Evolutionary conservation across 306 rosid genomes (phyloP).

Genomic region (Canavalia gladiata): DNA sequence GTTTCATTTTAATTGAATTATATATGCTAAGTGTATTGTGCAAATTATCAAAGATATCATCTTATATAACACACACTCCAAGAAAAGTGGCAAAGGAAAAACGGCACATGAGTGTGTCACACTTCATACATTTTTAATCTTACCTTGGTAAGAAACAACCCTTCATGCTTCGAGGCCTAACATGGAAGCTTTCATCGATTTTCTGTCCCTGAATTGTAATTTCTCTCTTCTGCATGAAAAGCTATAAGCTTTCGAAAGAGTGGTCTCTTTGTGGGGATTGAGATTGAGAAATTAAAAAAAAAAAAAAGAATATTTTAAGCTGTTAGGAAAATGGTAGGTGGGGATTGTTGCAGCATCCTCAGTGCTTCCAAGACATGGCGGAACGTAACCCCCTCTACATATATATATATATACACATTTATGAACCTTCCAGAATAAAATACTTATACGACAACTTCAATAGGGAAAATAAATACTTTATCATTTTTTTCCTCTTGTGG

Average conservation of each 20-base stretch:
- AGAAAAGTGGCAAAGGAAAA: too few species aligned
- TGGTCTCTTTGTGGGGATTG: neutral
- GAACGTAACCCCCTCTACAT: neutral
- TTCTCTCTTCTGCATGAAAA: neutral
- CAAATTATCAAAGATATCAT: conserved; percentile 14
- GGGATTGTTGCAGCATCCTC: conserved; percentile 11
- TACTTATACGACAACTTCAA: too few species aligned
- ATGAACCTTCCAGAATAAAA: too few species aligned
- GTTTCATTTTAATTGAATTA: neutral
- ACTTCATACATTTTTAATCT: neutral
- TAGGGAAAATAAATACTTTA: too few species aligned
- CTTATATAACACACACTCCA: neutral
- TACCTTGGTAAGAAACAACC: conserved; percentile 1
- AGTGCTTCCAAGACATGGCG: conserved; percentile 18
- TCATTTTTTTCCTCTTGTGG: neutral
- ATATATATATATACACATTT: neutral
- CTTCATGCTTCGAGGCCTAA: neutral
- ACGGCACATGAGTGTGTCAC: too few species aligned
- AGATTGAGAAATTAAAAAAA: conserved; percentile 11
- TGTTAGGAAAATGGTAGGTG: neutral
- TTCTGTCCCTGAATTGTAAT: conserved; percentile 20
- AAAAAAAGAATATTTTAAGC: neutral
- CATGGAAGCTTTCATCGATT: neutral
- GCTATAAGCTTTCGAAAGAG: conserved; percentile 4
- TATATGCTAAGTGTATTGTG: neutral